Evolutionary conservation across 2,329 filamentous ascomycete species (phyloP), one percentile per base, ranked within the genome.

Genomic region (Alternaria hordeiaustralica): DNA sequence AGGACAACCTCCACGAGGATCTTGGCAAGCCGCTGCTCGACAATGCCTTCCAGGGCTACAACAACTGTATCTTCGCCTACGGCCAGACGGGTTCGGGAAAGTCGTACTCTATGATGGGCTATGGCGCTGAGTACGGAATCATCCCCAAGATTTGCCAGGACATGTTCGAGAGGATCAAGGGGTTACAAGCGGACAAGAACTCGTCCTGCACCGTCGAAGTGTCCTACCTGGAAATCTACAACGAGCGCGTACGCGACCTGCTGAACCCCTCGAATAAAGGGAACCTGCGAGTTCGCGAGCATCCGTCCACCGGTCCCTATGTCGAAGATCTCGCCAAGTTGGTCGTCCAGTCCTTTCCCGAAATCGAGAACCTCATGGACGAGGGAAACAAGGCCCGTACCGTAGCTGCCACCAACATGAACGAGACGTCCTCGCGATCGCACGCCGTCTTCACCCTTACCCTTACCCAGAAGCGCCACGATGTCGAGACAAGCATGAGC

Each of bases 81-180:
- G 96, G 96, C 18, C 96, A 99, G 84, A 99, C 96, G 2, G 96
- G 96, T 71, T 98, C 96, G 1, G 96, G 96, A 82, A 99, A 99
- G 83, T 97, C 94, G 15, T 99, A 99, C 81, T 97, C 94, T 30
- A 99, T 99, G 95, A 99, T 99, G 96, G 96, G 96, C 53, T 99
- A 98, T 82, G 96, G 96, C 58, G 91, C 95, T 75, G 95, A 99
- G 77, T 88, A 94, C 61, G 96, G 96, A 80, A 96, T 99, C 68
- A 98, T 98, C 66, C 96, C 96, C 49, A 92, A 90, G 75, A 99
- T 99, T 83, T 99, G 96, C 80, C 92, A 96, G 83, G 91, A 97
- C 75, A 98, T 99, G 94, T 99, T 99, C 80, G 88, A 91, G 76
- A 87, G 95, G 68, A 99, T 99, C 76, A 84, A 84, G 25, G 82